These are phyloP conservation scores for Schizochytrium sp. DNA, from an alignment of 108 stramenopile genomes.

Conservation along the genomic window DNA sequence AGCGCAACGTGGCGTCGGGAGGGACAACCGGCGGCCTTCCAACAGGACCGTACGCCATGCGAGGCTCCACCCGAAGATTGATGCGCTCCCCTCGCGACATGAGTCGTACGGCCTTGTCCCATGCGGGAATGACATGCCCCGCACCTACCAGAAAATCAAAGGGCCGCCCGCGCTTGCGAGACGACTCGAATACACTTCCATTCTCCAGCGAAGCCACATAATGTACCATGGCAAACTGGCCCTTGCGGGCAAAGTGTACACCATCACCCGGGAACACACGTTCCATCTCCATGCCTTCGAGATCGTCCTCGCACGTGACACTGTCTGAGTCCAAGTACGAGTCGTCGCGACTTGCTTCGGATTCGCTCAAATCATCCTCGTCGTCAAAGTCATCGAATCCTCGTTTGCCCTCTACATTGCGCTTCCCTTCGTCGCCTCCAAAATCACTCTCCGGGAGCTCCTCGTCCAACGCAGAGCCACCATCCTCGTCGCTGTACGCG, in stretches of 20 bases:
- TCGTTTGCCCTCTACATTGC: not conserved
- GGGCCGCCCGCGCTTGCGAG: slow-evolving; percentile 36
- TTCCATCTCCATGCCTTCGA: not conserved
- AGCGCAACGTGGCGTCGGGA: slow-evolving; percentile 60
- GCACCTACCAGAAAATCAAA: slow-evolving; percentile 44
- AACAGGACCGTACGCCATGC: slow-evolving; percentile 62
- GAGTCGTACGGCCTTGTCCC: slow-evolving; percentile 46
- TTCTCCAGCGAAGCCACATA: slow-evolving; percentile 20
- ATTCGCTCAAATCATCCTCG: not conserved
- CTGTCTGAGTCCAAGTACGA: not conserved
- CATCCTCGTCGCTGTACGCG: not conserved
- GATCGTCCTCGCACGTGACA: not conserved
- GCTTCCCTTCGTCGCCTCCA: not conserved
- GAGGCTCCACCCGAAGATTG: slow-evolving; percentile 57
- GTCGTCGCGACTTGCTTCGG: not conserved
- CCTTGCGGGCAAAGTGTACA: not conserved
- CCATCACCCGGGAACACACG: not conserved
- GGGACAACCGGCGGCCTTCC: slow-evolving; percentile 69
- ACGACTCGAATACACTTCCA: slow-evolving; percentile 36
- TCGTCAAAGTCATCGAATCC: not conserved
- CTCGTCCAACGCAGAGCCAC: not conserved
- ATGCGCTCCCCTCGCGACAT: slow-evolving; percentile 52
- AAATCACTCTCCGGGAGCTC: not conserved
- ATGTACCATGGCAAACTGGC: not conserved
- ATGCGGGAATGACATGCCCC: slow-evolving; percentile 43